These are phyloP conservation scores for Agaricus sinodeliciosus DNA, from an alignment of 768 basidiomycete species.

Conservation along the genomic window DNA sequence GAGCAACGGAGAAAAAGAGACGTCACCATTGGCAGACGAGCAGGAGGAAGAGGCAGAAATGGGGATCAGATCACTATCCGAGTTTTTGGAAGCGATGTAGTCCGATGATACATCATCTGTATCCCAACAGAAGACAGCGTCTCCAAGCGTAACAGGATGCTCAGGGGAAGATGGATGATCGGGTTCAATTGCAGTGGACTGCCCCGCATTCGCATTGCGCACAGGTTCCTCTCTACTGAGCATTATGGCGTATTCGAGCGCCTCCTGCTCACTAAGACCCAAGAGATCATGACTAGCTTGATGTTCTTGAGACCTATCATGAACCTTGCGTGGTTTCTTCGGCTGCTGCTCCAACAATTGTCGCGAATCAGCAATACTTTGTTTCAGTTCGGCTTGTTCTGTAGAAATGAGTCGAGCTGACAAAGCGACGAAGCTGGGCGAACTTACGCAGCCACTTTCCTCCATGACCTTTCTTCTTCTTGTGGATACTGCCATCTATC, in stretches of 20 bases:
- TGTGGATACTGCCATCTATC: conserved; percentile 17
- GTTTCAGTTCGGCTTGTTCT: conserved; percentile 62
- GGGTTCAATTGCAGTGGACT: background rate
- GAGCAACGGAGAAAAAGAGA: background rate
- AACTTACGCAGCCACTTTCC: conserved; percentile 44
- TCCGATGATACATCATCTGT: conserved; percentile 18
- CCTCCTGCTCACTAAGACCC: conserved; percentile 68
- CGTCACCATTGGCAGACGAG: conserved; percentile 2
- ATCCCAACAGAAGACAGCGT: conserved; percentile 56
- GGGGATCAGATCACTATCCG: conserved; percentile 3
- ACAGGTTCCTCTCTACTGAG: conserved; percentile 72
- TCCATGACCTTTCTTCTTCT: conserved; percentile 26
- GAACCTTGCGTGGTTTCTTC: conserved; percentile 24
- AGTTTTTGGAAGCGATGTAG: background rate
- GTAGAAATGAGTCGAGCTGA: background rate
- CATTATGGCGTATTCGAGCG: conserved; percentile 78
- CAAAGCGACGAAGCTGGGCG: background rate
- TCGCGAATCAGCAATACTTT: conserved; percentile 56
- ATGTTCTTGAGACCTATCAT: conserved; percentile 54
- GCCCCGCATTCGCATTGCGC: conserved; percentile 14
- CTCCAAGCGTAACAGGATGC: conserved; percentile 25
- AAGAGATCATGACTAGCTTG: conserved; percentile 48
- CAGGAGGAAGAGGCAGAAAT: conserved; percentile 4
- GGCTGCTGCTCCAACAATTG: conserved; percentile 46
- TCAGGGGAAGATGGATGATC: background rate